Evolutionary conservation across 2,329 filamentous ascomycete species (phyloP), one percentile per base, ranked within the genome.

Genomic region (Shiraia bambusicola): DNA sequence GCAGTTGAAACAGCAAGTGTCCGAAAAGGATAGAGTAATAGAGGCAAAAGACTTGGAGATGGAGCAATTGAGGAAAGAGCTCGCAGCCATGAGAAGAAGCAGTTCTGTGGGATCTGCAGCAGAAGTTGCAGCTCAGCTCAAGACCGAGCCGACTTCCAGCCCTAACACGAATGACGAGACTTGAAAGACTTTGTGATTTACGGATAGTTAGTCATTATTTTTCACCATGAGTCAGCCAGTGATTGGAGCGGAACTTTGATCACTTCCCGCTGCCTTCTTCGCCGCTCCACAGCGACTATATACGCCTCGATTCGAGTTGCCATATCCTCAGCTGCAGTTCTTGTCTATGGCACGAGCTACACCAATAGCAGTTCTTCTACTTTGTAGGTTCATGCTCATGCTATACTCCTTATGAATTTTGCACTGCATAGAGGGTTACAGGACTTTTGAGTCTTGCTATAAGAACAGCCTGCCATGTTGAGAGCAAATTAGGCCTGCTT

Each of bases 1-100:
- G 69, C 79, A 84, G 46, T 71, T 98, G 47, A 84, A 94, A 69
- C 74, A 81, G 56, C 87, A 94, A 63, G 73, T 89, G 12, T 79
- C 77, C 2, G 79, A 82, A 25, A 83, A 83, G 15, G 83, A 83
- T 37, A 74, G 71, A 46, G 74, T 82, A 54, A 80, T 90, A 11
- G 78, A 78, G 16, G 77, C 78, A 41, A 80, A 86, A 12, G 86
- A 88, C 58, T 77, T 76, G 52, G 83, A 81, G 63, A 68, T 88
- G 47, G 66, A 67, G 38, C 53, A 52, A 12, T 32, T 70, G 35
- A 58, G 58, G 62, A 79, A 77, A 54, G 82, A 80, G 63, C 59
- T 88, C 36, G 62, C 59, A 10, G 57, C 56, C 3, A 28, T 67
- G 26, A 60, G 52, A 34, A 47, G 54, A 37, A 49, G 51, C 13